phyloP scores from a whole-genome alignment of 805 yeast species.

The Schwanniomyces pseudopolymorphus region DNA sequence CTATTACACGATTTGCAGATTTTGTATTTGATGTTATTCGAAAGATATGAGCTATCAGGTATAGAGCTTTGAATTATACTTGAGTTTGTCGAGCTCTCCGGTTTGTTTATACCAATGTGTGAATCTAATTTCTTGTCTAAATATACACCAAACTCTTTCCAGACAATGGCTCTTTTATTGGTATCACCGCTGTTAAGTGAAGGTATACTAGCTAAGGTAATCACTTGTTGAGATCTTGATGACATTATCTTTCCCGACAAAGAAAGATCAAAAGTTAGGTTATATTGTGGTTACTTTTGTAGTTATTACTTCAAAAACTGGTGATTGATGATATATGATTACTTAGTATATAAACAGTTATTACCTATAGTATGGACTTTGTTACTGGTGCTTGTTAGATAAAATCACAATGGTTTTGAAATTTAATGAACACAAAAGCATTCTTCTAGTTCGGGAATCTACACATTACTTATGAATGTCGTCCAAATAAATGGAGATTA shows the following conservation, averaged over 20 bases:
- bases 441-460: too few species aligned
- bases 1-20: conserved; percentile 39
- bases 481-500: too few species aligned
- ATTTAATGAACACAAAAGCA: background rate
- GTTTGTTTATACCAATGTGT: conserved; percentile 20
- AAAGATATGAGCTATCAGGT: conserved; percentile 27
- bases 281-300: background rate
- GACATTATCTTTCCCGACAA: conserved; percentile 16
- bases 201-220: conserved; percentile 25
- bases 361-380: background rate
- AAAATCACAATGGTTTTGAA: background rate
- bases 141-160: conserved; percentile 47
- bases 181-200: conserved; percentile 18
- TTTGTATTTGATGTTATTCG: conserved; percentile 35
- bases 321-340: background rate
- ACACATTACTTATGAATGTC: too few species aligned
- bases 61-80: conserved; percentile 20
- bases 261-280: conserved; percentile 1
- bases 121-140: conserved; percentile 38
- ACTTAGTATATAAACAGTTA: background rate
- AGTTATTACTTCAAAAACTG: too few species aligned
- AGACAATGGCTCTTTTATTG: conserved; percentile 28
- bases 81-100: conserved; percentile 16
- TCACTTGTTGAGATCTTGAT: conserved; percentile 21
- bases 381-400: background rate